Conservation (phyloP, 2,329 filamentous ascomycete genomes). For the Macrophomina phaseolina region DNA sequence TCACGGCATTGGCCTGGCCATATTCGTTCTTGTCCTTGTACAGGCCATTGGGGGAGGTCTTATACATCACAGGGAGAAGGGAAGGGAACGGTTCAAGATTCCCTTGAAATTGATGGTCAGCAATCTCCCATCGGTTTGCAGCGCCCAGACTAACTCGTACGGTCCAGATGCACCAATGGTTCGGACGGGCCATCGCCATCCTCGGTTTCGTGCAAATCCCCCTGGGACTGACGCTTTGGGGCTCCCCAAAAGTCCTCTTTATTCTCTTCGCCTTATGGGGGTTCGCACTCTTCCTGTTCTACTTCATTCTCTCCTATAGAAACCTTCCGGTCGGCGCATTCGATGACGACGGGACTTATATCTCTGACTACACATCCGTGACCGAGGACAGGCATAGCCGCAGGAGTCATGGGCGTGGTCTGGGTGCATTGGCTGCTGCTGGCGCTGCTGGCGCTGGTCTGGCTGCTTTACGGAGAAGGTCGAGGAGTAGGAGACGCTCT, state of each 20-base stretch:
- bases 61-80: conserved; percentile 62
- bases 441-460: conserved; percentile 64
- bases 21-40: conserved; percentile 74
- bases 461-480: conserved; percentile 56
- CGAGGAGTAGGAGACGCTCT: conserved; percentile 48
- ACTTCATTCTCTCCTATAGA: conserved; percentile 80
- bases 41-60: conserved; percentile 74
- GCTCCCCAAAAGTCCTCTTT: conserved; percentile 83
- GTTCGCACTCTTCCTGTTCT: conserved; percentile 72
- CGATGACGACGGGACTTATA: conserved; percentile 64
- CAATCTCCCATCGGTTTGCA: conserved; percentile 14
- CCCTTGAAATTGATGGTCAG: conserved; percentile 64
- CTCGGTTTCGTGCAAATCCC: conserved; percentile 87
- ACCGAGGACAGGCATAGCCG: conserved; percentile 50
- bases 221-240: conserved; percentile 88
- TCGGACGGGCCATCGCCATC: conserved; percentile 77
- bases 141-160: background rate
- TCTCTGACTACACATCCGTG: conserved; percentile 60
- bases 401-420: conserved; percentile 42
- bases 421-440: conserved; percentile 58
- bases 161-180: conserved; percentile 81
- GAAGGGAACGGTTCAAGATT: conserved; percentile 58
- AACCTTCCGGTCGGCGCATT: conserved; percentile 61
- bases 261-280: conserved; percentile 84
- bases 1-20: conserved; percentile 80